Evolutionary conservation across 192 early-diverging fungal species (phyloP), one percentile per base, ranked within the genome.

Genomic region (Backusella circina): DNA sequence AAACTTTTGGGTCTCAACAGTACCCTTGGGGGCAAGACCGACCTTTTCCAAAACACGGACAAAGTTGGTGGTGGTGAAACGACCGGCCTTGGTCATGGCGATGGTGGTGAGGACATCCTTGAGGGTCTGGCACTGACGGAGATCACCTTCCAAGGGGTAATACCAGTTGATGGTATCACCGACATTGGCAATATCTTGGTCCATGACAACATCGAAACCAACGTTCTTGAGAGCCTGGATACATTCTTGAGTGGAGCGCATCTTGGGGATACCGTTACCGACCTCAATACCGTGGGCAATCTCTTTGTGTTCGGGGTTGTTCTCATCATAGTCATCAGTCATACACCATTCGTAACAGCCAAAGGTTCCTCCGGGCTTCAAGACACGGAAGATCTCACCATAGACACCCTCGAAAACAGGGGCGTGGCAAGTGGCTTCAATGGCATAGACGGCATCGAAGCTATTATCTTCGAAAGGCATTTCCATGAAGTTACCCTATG

Each of bases 341-440:
- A 94, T 90, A 79, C 93, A 88, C 97, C 97, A 98, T 82, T 98
- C 97, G 85, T 98, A 98, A 79, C 91, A 90, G 30, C 94, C 94
- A 91, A 97, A 97, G 68, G 86, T 82, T 66, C 92, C 93, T 30
- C 96, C 96, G 51, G 97, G 95, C 86, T 98, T 98, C 68, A 98
- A 79, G 13, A 95, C 93, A 64, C 95, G 89, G 89, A 92, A 98
- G 76, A 94, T 92, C 77, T 98, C 93, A 36, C 87, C 84, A 79
- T 98, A 98, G 51, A 94, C 94, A 73, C 89, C 91, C 79, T 95
- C 92, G 28, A 98, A 88, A 1, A 84, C 81, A 6, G 94, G 93
- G 0, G 96, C 91, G 81, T 98, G 97, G 83, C 92, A 93, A 13
- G 93, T 95, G 33, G 97, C 97, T 87, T 98, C 97, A 74, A 98